phyloP scores from a whole-genome alignment of 148 eudicot species.

The Rhododendron kiyosumense region DNA sequence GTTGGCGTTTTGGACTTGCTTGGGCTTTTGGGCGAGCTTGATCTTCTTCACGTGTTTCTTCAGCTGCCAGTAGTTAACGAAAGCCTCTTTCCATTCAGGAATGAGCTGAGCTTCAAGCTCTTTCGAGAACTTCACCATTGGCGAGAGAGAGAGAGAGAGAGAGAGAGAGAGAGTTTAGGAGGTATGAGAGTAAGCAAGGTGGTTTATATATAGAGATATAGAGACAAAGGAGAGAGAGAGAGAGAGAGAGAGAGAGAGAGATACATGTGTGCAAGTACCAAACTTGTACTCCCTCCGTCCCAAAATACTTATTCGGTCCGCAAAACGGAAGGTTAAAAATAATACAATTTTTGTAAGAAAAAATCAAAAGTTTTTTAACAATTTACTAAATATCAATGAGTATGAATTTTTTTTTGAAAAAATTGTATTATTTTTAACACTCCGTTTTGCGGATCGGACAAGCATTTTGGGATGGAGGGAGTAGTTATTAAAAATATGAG shows the following conservation, averaged over 20 bases:
- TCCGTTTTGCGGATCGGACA: too few species aligned
- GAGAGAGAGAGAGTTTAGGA: neutral
- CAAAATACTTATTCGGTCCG: too few species aligned
- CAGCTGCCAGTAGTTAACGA: slow-evolving; percentile 80
- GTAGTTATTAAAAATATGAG: neutral
- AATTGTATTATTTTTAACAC: too few species aligned
- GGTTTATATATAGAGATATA: slow-evolving; percentile 10
- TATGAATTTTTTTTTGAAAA: too few species aligned
- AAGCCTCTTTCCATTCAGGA: slow-evolving; percentile 90
- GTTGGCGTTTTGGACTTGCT: slow-evolving; percentile 22
- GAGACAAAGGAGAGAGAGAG: neutral
- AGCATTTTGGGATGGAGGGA: too few species aligned
- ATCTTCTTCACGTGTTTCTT: slow-evolving; percentile 84
- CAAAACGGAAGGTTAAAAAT: too few species aligned
- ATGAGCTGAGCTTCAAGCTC: slow-evolving; percentile 92
- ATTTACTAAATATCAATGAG: too few species aligned
- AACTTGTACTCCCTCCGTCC: too few species aligned
- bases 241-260: neutral
- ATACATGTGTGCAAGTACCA: neutral
- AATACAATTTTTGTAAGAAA: too few species aligned
- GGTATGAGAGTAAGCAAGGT: neutral
- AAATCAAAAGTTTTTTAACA: too few species aligned
- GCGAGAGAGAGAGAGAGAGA: neutral
- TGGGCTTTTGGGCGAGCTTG: slow-evolving; percentile 40
- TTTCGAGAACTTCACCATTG: slow-evolving; percentile 95